These are phyloP conservation scores for Lyophyllum semitale DNA, from an alignment of 768 basidiomycete species.

Conservation along the genomic window DNA sequence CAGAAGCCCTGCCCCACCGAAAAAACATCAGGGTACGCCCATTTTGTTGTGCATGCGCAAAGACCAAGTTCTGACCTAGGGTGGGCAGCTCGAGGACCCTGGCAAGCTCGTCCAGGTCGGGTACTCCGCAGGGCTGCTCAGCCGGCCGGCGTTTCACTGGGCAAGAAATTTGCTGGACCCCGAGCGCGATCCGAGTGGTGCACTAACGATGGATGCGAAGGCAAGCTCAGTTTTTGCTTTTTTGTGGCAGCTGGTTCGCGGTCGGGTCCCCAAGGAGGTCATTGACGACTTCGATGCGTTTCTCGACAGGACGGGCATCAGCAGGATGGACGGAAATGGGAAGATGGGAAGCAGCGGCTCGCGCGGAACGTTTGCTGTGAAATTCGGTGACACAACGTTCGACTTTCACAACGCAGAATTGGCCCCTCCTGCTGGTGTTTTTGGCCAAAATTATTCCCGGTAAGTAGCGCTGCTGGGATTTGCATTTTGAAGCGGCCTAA, in stretches of 20 bases:
- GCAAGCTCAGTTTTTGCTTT: constrained; percentile 11
- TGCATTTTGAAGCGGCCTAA: background rate
- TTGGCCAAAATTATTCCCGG: constrained; percentile 18
- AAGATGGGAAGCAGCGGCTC: background rate
- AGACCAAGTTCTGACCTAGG: too few relatives aligned
- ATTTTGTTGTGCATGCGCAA: too few relatives aligned
- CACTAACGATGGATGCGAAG: background rate
- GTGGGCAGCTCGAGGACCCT: constrained; percentile 17
- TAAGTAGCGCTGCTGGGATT: background rate
- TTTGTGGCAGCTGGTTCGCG: constrained; percentile 12
- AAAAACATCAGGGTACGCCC: too few relatives aligned
- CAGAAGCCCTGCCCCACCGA: too few relatives aligned
- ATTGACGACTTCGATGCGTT: constrained; percentile 1
- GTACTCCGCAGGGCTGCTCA: constrained; percentile 13
- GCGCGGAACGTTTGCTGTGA: background rate
- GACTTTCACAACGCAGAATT: constrained; percentile 11
- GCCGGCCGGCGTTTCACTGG: constrained; percentile 14
- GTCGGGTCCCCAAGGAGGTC: constrained; percentile 12
- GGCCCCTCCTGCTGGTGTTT: constrained; percentile 18
- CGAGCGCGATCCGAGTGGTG: background rate
- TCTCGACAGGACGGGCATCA: background rate
- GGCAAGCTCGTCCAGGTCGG: constrained; percentile 11
- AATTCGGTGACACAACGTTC: background rate
- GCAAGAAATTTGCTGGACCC: constrained; percentile 7
- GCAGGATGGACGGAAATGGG: background rate